Evolutionary conservation across 768 basidiomycete species (phyloP).

Genomic region (Kwoniella sp.): DNA sequence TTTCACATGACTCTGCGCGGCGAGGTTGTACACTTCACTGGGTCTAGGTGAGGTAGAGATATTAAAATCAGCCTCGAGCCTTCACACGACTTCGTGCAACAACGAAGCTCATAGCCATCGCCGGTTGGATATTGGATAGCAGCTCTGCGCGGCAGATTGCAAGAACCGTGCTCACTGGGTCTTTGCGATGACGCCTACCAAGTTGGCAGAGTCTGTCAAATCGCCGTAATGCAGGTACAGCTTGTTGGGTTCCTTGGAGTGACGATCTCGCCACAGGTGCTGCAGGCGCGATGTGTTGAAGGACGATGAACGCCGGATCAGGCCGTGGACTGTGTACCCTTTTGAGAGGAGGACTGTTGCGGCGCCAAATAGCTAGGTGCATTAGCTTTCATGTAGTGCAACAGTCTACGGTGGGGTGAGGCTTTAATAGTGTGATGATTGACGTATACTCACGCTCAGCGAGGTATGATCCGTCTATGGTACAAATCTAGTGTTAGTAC

Average conservation of each 20-base stretch:
- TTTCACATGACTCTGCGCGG: slow-evolving; percentile 97
- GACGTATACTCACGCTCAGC: slow-evolving; percentile 15
- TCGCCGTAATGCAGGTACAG: slow-evolving; percentile 76
- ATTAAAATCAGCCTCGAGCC: no score
- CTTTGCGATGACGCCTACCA: slow-evolving; percentile 92
- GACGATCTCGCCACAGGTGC: slow-evolving; percentile 89
- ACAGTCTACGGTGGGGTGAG: not conserved
- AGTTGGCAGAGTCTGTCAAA: slow-evolving; percentile 92
- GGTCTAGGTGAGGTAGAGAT: slow-evolving; percentile 57
- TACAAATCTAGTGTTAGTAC: no score
- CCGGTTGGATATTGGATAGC: not conserved
- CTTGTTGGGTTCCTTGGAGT: slow-evolving; percentile 63
- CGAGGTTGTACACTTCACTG: slow-evolving; percentile 96
- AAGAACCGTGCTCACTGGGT: slow-evolving; percentile 68
- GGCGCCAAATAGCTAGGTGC: not conserved
- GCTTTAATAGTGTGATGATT: no score
- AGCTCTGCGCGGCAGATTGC: no score
- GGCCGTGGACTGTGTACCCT: slow-evolving; percentile 90
- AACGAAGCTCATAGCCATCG: not conserved
- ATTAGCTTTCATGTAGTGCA: slow-evolving; percentile 5
- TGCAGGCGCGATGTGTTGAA: slow-evolving; percentile 97
- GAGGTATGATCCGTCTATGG: slow-evolving; percentile 20
- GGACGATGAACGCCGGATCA: slow-evolving; percentile 94
- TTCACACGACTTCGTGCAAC: no score
- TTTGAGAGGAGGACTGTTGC: slow-evolving; percentile 68